Evolutionary conservation across 192 early-diverging fungal genomes (phyloP), one percentile per base, ranked within the genome.

Genomic region (Oehlia diaphana): DNA sequence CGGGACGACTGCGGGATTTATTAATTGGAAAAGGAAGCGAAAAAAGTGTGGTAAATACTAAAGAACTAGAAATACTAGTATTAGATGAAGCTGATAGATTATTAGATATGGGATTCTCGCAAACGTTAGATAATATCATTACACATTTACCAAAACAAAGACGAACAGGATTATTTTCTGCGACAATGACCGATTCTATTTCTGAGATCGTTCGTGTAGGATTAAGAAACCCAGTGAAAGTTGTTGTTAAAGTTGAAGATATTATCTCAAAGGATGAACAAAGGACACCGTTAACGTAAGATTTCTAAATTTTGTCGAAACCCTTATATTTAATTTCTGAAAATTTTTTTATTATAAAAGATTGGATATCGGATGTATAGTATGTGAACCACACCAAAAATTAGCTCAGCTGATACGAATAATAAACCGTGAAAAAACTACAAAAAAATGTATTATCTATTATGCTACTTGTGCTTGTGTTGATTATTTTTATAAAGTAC

Each of bases 391-490:
- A 7, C 91, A 94, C 37, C 92, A 96, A 80, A 98, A 98, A 83
- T 80, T 96, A 53, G 86, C 91, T 5, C 90, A 93, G 80, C 72
- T 98, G 2, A 77, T 92, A 35, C 92, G 93, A 63, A 79, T 93
- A 35, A 82, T 96, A 26, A 86, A 88, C 49, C 83, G 79, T 33
- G 84, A 85, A 78, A 83, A 77, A 2, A 71, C 74, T 26, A 88
- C 91, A 69, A 91, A 93, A 76, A 98, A 97, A 81, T 93, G 91
- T 61, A 98, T 99, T 63, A 89, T 98, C 16, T 99, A 98, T 80
- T 96, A 98, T 80, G 91, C 93, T n/a, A 98, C 97, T 0, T 97
- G 98, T 77, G 95, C 96, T 9, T 91, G 92, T 50, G 98, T 99
- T 23, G 98, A 99, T 82, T 99, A 98, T 80, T 97, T 95, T 81